Conservation (phyloP, 2,329 filamentous ascomycete genomes). For the Aspergillaceae sp. region DNA sequence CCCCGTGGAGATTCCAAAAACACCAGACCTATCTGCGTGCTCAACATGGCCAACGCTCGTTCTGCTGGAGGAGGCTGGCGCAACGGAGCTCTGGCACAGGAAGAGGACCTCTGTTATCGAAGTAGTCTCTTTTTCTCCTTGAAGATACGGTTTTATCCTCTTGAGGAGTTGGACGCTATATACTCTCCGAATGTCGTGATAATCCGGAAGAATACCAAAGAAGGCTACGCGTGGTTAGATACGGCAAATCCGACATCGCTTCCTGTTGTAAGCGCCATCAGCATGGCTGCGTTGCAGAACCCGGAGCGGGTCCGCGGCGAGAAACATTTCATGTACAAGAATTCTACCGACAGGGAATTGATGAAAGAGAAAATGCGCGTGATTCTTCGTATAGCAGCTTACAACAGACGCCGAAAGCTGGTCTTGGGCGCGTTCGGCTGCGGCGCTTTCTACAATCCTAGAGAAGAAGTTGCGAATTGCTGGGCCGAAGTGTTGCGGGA, state of each 20-base stretch:
- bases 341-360: constrained; percentile 40
- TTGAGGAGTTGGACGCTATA: constrained; percentile 43
- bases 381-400: constrained; percentile 52
- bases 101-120: constrained; percentile 61
- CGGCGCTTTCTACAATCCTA: constrained; percentile 58
- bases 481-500: constrained; percentile 56
- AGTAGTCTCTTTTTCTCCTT: constrained; percentile 38
- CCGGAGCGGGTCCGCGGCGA: constrained; percentile 25
- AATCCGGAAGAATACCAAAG: constrained; percentile 44
- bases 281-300: constrained; percentile 47
- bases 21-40: constrained; percentile 44
- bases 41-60: constrained; percentile 57
- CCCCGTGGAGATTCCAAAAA: constrained; percentile 17
- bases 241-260: constrained; percentile 25
- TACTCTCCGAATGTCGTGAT: constrained; percentile 55
- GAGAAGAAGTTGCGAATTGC: constrained; percentile 51
- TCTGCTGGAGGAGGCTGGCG: constrained; percentile 57
- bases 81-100: constrained; percentile 55
- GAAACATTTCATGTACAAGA: constrained; percentile 28
- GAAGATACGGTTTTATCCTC: constrained; percentile 45
- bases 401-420: constrained; percentile 47
- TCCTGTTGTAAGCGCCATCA: constrained; percentile 52
- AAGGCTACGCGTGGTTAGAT: constrained; percentile 42
- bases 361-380: constrained; percentile 58
- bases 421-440: constrained; percentile 63